These are phyloP conservation scores for Protomyces pachydermus DNA, from an alignment of 1,139 yeast genomes.

Conservation along the genomic window DNA sequence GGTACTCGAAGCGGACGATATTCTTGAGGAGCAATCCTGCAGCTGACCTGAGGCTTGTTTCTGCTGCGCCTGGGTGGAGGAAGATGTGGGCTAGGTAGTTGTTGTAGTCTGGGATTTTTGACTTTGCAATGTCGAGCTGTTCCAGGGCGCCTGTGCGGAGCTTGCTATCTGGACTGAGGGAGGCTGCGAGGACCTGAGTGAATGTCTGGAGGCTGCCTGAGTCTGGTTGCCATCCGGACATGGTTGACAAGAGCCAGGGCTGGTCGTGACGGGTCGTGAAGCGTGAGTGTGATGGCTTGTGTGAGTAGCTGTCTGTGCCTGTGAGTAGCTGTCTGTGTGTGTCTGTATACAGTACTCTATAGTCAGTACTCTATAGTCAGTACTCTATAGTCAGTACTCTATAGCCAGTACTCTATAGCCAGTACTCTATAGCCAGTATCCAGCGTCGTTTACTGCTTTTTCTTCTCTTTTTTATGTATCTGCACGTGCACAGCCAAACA, in stretches of 20 bases:
- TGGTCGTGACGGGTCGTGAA: not conserved
- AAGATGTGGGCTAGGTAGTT: conserved; percentile 71
- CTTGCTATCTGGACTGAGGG: conserved; percentile 24
- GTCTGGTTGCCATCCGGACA: conserved; percentile 27
- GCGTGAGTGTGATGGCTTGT: too few relatives aligned
- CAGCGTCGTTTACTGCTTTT: too few relatives aligned
- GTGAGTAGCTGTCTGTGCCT: too few relatives aligned
- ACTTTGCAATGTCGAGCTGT: conserved; percentile 25
- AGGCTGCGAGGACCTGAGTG: conserved; percentile 27
- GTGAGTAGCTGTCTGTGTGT: too few relatives aligned
- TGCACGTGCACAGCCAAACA: not conserved
- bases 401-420: too few relatives aligned
- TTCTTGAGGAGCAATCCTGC: conserved; percentile 86
- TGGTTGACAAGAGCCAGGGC: not conserved
- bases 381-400: too few relatives aligned
- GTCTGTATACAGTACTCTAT: too few relatives aligned
- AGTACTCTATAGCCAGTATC: too few relatives aligned
- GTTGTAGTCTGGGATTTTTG: conserved; percentile 49
- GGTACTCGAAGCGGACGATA: conserved; percentile 46
- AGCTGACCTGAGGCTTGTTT: conserved; percentile 68
- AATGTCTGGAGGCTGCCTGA: conserved; percentile 25
- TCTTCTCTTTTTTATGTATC: too few relatives aligned
- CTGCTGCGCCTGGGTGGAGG: conserved; percentile 48
- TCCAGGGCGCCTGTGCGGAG: conserved; percentile 16
- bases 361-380: too few relatives aligned